Evolutionary conservation across 805 yeast species (phyloP), one percentile per base, ranked within the genome.

Genomic region (Cyberlindnera petersonii): DNA sequence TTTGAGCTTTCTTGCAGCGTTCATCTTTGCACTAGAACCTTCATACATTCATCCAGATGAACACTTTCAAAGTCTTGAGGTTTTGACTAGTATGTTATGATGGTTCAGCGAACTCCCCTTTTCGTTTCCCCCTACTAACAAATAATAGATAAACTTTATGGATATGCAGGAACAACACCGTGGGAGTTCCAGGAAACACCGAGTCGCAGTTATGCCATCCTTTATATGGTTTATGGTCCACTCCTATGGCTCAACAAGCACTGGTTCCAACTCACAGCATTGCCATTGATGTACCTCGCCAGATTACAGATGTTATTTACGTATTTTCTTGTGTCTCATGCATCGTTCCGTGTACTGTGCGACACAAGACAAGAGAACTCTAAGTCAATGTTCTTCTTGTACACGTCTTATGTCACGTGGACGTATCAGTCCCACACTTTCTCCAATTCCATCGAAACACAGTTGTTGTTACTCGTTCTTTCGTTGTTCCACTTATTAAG

Each of bases 11-110:
- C 19, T 47, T 3, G 37, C 54, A 2, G 56, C 60, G n/a, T 61
- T 82, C 17, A 63, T 73, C 19, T 64, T 86, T 31, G 79, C 84
- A 0, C 56, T 84, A 2, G 77, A 82, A 39, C 72, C 82, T 22
- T 86, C 96, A 0, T 93, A 94, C 56, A 79, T 93, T 33, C 99
- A 94, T 50, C 99, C 99, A 0, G 99, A 93, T 67, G 99, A 93
- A 64, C 96, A 89, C 59, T 86, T 86, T 58, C 99, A 94, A 59
- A 75, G 81, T n/a, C 74, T 94, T 33, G 94, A 88, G 58, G 82
- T 83, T 1, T 54, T 91, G 18, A 69, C 79, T 10, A 57, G 61
- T 51, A 57, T 60, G 52, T 45, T 31, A 31, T 11, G 5, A 15
- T 6, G 21, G 9, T 16, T 8, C 13, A 10, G 14, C 19, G 13